phyloP scores from a whole-genome alignment of 2,329 filamentous ascomycete species.

The Pseudogymnoascus sp. region DNA sequence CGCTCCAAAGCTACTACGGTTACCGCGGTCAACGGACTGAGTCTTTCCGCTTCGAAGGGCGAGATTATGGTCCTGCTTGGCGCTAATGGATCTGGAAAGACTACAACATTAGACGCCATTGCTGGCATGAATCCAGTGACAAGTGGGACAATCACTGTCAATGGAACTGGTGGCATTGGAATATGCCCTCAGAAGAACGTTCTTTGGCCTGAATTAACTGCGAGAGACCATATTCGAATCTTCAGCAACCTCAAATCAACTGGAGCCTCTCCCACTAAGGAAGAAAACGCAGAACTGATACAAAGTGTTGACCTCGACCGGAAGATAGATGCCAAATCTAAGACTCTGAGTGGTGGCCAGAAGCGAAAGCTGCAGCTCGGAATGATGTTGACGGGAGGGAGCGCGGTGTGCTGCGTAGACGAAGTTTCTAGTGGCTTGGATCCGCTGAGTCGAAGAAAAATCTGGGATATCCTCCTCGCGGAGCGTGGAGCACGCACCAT shows the following conservation, averaged over 20 bases:
- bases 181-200: conserved; percentile 92
- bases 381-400: conserved; percentile 92
- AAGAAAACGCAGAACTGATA: conserved; percentile 57
- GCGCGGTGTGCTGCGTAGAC: conserved; percentile 80
- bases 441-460: conserved; percentile 76
- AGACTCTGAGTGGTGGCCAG: conserved; percentile 81
- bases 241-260: conserved; percentile 77
- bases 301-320: conserved; percentile 64
- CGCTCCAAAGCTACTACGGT: conserved; percentile 53
- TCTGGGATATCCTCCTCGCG: conserved; percentile 87
- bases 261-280: conserved; percentile 44
- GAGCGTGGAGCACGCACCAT: conserved; percentile 78
- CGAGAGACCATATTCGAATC: conserved; percentile 74
- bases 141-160: conserved; percentile 67
- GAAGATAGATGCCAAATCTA: conserved; percentile 65
- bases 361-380: conserved; percentile 87
- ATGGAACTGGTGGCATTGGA: conserved; percentile 71
- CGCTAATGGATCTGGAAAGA: conserved; percentile 86
- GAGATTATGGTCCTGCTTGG: conserved; percentile 82
- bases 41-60: conserved; percentile 63
- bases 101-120: conserved; percentile 80
- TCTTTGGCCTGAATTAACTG: conserved; percentile 81
- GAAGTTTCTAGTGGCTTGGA: conserved; percentile 87
- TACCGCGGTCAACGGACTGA: conserved; percentile 69
- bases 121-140: conserved; percentile 74